Percentiles rank a stretch among this genome's conserved stretches.
These are phyloP conservation scores for Parafenestella ontariensis DNA, from an alignment of 2,329 filamentous ascomycete genomes.

Conservation along the genomic window DNA sequence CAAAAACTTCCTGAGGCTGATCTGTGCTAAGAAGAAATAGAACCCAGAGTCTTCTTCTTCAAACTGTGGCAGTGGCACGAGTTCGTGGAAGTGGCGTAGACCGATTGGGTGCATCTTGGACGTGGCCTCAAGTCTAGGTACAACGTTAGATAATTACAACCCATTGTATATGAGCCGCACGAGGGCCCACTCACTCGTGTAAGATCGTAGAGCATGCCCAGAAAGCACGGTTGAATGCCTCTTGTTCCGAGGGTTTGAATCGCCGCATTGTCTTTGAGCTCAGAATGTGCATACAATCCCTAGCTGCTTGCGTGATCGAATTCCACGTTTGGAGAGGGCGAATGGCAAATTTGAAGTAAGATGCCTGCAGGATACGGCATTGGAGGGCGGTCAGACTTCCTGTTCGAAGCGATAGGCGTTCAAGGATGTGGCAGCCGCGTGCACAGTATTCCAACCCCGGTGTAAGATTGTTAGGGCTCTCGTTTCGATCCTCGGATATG, in stretches of 20 bases:
- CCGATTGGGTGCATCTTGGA: slow-evolving; percentile 42
- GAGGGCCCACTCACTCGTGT: slow-evolving; percentile 22
- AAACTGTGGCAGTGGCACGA: slow-evolving; percentile 37
- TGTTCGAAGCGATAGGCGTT: slow-evolving; percentile 27
- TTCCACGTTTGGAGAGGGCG: slow-evolving; percentile 36
- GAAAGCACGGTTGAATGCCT: slow-evolving; percentile 35
- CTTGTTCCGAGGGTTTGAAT: slow-evolving; percentile 24
- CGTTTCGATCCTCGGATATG: slow-evolving; percentile 27
- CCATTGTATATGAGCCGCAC: background rate
- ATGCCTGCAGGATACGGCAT: slow-evolving; percentile 35
- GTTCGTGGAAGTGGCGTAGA: slow-evolving; percentile 35
- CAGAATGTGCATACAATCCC: slow-evolving; percentile 37
- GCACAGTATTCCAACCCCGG: slow-evolving; percentile 36
- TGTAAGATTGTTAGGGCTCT: slow-evolving; percentile 17
- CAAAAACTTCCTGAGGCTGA: slow-evolving; percentile 35
- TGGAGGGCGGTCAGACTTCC: slow-evolving; percentile 29
- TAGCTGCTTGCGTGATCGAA: slow-evolving; percentile 28
- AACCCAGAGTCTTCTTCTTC: slow-evolving; percentile 37
- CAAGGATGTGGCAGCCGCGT: slow-evolving; percentile 27
- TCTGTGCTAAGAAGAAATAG: slow-evolving; percentile 38
- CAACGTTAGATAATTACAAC: background rate
- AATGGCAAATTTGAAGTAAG: slow-evolving; percentile 36
- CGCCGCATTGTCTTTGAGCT: slow-evolving; percentile 25
- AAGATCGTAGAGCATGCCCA: slow-evolving; percentile 35
- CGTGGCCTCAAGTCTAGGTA: slow-evolving; percentile 28